Base-by-base conservation (phyloP, 106 monocot species). In the Posidonia australis region DNA sequence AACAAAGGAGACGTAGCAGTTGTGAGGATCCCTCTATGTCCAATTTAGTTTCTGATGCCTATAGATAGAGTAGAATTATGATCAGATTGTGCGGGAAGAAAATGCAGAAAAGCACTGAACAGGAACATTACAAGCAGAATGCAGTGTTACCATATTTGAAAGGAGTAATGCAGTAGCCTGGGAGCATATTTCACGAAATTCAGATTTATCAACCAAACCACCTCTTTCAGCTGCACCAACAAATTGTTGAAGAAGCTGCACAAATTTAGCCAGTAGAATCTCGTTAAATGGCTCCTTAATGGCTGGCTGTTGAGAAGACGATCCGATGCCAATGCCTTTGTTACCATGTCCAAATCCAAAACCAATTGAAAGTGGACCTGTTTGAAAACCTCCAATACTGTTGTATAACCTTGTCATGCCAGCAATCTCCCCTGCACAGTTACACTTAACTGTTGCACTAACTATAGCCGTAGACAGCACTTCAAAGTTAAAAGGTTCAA, bases 91-190 rank as follows among this genome's bases (percentile, higher is more conserved):
- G 25, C 27, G 13, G 25, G 27, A 26, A 56, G 20, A 6, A 61
- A 44, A 19, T 17, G 36, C 46, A 46, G 18, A 21, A 1, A 69
- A 24, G n/a, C n/a, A 36, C 36, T 4, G 36, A 36, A 36, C 36
- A 36, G 2, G 36, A 36, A 7, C 36, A 2, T 59, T 44, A 55
- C n/a, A 42, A 63, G 63, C 9, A 41, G 24, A 19, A 62, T 32
- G 69, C 16, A 61, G 62, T 29, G 36, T 65, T 87, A 98, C 96
- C 87, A 83, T 85, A 56, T 87, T 81, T 30, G 90, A 85, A 29
- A 98, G 83, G 65, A 98, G 98, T 64, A 98, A 75, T 23, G 98
- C 91, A 56, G 98, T 91, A 62, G 98, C 82, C 59, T 91, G 87
- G 56, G 91, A 98, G 77, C 98, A 98, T 51, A 84, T 85, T 72